Percentiles rank a stretch among this genome's conserved stretches.
Conservation (phyloP, 306 rosid species). For the Pterocarpus santalinus region DNA sequence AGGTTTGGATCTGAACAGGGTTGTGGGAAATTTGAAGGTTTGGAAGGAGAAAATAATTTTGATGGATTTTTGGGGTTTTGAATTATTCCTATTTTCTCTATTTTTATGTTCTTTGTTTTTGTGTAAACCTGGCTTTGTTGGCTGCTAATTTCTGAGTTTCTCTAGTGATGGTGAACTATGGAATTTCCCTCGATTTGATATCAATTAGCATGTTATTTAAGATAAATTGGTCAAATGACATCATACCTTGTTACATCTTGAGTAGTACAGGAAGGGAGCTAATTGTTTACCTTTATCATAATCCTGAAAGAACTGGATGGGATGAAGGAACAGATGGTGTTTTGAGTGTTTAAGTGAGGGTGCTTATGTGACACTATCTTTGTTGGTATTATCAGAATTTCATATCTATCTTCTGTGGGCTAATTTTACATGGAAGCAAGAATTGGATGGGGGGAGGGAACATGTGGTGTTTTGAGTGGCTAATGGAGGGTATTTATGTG, state of each 20-base stretch:
- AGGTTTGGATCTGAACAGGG: constrained; percentile 35
- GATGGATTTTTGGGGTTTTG: constrained; percentile 11
- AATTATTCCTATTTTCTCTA: not conserved
- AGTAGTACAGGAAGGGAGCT: not conserved
- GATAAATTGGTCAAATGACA: constrained; percentile 15
- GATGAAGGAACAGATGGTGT: not conserved
- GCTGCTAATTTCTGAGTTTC: constrained; percentile 30
- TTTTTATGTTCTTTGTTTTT: not conserved
- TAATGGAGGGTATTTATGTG: not conserved
- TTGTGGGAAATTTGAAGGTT: not conserved
- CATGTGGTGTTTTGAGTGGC: no score
- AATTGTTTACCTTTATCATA: constrained; percentile 6
- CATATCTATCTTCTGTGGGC: not conserved
- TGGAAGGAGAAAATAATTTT: not conserved
- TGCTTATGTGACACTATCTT: not conserved
- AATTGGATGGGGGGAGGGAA: no score
- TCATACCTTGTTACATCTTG: not conserved
- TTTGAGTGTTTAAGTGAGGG: not conserved
- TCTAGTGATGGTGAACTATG: not conserved
- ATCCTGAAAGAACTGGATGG: not conserved
- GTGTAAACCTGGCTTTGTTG: not conserved
- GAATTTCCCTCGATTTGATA: not conserved
- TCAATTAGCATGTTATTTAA: not conserved
- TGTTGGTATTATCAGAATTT: not conserved
- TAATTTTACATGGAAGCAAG: not conserved